Conservation (phyloP, 106 monocot genomes). For the Hemerocallis citrina region DNA sequence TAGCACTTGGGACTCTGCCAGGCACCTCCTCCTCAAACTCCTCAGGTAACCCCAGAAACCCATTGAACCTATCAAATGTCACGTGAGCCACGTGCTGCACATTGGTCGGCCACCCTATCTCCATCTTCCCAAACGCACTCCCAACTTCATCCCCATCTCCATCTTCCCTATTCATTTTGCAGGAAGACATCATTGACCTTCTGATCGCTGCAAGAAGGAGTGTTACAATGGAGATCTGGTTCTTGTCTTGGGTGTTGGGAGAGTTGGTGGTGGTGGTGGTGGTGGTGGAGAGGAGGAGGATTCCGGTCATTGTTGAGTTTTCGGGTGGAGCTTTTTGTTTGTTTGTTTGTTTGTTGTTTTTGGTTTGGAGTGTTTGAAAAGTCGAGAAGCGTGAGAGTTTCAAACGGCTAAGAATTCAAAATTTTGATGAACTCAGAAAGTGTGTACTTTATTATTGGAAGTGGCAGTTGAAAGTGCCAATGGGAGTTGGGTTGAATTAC, state of each 20-base stretch:
- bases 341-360: too few species aligned
- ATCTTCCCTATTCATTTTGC: background rate
- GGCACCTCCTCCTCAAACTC: constrained; percentile 61
- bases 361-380: too few species aligned
- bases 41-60: constrained; percentile 78
- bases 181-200: constrained; percentile 37
- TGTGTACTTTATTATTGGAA: constrained; percentile 4
- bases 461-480: background rate
- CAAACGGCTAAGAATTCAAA: background rate
- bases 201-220: constrained; percentile 50
- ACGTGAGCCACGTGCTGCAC: constrained; percentile 84
- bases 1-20: constrained; percentile 69
- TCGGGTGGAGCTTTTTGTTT: background rate
- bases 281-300: constrained; percentile 2
- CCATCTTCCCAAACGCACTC: constrained; percentile 22
- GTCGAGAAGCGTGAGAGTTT: too few species aligned
- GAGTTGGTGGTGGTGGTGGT: background rate
- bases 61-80: constrained; percentile 83
- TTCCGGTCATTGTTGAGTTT: background rate
- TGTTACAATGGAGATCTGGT: constrained; percentile 40
- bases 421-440: background rate
- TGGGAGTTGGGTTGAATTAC: background rate
- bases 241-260: constrained; percentile 6
- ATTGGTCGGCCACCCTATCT: constrained; percentile 88
- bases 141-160: background rate